These are phyloP conservation scores for Epicoccum nigrum DNA, from an alignment of 2,329 filamentous ascomycete genomes.

Conservation along the genomic window DNA sequence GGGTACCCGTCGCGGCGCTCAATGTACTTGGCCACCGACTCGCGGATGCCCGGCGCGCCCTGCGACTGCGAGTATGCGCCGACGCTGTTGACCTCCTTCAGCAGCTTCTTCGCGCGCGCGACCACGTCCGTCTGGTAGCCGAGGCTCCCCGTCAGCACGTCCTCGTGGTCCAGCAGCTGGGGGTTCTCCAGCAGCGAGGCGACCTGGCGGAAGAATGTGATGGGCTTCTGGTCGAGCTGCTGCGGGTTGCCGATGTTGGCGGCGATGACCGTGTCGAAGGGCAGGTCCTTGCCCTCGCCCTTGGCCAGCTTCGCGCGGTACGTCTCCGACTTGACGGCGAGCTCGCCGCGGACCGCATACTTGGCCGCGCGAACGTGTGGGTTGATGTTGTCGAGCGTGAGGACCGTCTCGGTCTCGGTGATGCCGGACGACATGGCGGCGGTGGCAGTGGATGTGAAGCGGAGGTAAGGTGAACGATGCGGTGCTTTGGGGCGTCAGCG, in stretches of 20 bases:
- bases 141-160: slow-evolving; percentile 74
- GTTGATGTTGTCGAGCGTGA: slow-evolving; percentile 91
- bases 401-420: slow-evolving; percentile 46
- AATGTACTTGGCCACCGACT: slow-evolving; percentile 91
- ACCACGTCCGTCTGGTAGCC: slow-evolving; percentile 92
- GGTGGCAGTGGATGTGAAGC: slow-evolving; percentile 24
- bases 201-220: slow-evolving; percentile 98
- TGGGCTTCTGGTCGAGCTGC: slow-evolving; percentile 97
- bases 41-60: slow-evolving; percentile 82
- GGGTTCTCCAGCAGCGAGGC: slow-evolving; percentile 93
- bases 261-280: slow-evolving; percentile 89
- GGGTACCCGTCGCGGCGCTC: slow-evolving; percentile 90
- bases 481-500: background rate
- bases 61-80: slow-evolving; percentile 96
- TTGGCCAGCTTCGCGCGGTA: slow-evolving; percentile 75
- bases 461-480: background rate
- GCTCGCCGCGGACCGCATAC: slow-evolving; percentile 95
- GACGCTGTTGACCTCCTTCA: slow-evolving; percentile 85
- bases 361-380: slow-evolving; percentile 83
- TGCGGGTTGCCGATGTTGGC: slow-evolving; percentile 99
- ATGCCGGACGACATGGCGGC: slow-evolving; percentile 56
- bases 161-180: slow-evolving; percentile 77
- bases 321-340: slow-evolving; percentile 90
- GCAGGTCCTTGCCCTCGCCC: slow-evolving; percentile 68
- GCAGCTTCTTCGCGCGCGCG: slow-evolving; percentile 77